Evolutionary conservation across 768 basidiomycete species (phyloP), one percentile per base, ranked within the genome.

Genomic region (Collybia mongolica): DNA sequence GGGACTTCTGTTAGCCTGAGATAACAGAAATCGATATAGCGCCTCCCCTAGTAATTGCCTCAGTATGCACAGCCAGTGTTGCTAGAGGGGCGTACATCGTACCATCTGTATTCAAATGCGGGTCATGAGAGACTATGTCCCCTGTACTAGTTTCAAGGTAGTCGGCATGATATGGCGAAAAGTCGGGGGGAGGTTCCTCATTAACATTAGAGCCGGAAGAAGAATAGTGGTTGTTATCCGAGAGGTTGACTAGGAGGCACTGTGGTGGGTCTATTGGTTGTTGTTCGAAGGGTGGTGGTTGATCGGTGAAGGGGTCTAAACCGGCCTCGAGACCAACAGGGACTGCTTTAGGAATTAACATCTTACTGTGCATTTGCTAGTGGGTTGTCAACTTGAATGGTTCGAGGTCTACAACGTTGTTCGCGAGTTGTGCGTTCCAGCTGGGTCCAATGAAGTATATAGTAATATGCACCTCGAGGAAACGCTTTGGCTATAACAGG

Each of bases 61-160:
- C 28, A 24, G 46, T 15, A 39, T 46, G 38, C 32, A 26, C 36
- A 0, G 28, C 26, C 17, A 47, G 61, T 70, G 26, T 47, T 73
- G 9, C 20, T 32, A 32, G 14, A 32, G 22, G 28, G 15, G 39
- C 15, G 18, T 12, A 38, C 20, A 32, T 49, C 51, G 8, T 41
- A 68, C 85, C 85, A 56, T 88, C 86, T 43, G 76, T 65, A 50
- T 88, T 88, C 40, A 88, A 64, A 60, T 87, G 85, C 5, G 63
- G 68, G 56, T 90, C 89, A 62, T 90, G 88, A 12, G 87, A 86
- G 46, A 90, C 67, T 52, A 87, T 70, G 40, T 82, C 64, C 2
- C 81, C 82, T 37, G 68, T 49, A 28, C 64, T 64, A 1, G 69
- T 69, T 19, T 75, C 65, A 54, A 80, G 83, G 65, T 72, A 82